A percentile compares a stretch with the other conserved stretches of the same genome.
phyloP scores from a whole-genome alignment of 2,329 filamentous ascomycete genomes.

The Cladosporium colombiae region DNA sequence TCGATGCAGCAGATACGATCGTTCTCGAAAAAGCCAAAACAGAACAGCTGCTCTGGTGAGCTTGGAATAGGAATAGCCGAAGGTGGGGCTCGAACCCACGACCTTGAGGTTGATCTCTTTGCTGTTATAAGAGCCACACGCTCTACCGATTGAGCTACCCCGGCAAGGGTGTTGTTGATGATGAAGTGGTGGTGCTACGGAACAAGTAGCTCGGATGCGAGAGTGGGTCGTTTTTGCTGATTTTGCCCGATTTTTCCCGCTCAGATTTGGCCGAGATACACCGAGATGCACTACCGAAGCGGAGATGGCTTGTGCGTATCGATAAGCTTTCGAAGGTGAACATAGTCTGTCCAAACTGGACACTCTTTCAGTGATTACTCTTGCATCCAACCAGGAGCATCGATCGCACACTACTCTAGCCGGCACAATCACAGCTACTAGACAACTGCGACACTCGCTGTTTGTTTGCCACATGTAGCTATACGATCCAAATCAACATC shows the following conservation, averaged over 20 bases:
- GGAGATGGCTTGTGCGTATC: background rate
- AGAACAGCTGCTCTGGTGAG: constrained; percentile 12
- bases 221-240: background rate
- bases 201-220: background rate
- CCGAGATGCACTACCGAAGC: background rate
- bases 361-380: background rate
- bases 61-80: constrained; percentile 30
- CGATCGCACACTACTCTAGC: background rate
- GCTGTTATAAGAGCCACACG: constrained; percentile 48
- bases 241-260: background rate
- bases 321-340: background rate
- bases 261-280: background rate
- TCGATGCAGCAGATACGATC: background rate
- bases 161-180: constrained; percentile 32
- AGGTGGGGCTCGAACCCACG: constrained; percentile 32
- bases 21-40: background rate
- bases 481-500: no score
- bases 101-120: constrained; percentile 30
- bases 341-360: background rate
- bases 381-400: background rate
- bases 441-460: background rate
- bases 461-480: background rate
- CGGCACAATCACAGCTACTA: background rate
- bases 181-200: background rate
- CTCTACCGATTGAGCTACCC: constrained; percentile 57